These are phyloP conservation scores for Azolla pinnata DNA, from an alignment of 75 land plant species.

Conservation along the genomic window DNA sequence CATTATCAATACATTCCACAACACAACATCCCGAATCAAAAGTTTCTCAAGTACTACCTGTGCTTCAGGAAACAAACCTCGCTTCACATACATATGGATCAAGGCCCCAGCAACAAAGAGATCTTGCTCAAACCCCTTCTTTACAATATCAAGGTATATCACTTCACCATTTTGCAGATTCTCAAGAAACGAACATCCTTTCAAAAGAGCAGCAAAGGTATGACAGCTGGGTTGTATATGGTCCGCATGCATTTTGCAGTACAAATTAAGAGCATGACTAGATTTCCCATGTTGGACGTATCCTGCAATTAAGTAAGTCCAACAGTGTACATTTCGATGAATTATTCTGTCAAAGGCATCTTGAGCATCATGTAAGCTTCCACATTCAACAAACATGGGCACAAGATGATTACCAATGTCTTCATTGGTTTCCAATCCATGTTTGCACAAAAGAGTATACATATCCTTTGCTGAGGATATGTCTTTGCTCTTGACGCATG, in stretches of 20 bases:
- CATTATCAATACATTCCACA: conserved; percentile 60
- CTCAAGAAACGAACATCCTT: conserved; percentile 29
- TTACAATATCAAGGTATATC: conserved; percentile 38
- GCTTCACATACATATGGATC: conserved; percentile 48
- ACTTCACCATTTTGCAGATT: conserved; percentile 32
- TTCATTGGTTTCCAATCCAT: too few species aligned
- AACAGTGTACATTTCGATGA: not conserved
- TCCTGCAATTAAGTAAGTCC: not conserved
- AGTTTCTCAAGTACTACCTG: conserved; percentile 26
- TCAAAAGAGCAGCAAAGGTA: not conserved
- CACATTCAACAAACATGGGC: conserved; percentile 10
- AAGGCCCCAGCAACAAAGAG: conserved; percentile 40
- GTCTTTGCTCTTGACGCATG: too few species aligned
- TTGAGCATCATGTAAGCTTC: not conserved
- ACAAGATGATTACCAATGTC: too few species aligned
- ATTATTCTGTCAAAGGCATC: not conserved
- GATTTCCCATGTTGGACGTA: not conserved
- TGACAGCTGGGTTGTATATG: conserved; percentile 15
- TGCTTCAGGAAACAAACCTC: conserved; percentile 38
- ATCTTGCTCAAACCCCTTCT: conserved; percentile 40
- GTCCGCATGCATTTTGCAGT: conserved; percentile 25
- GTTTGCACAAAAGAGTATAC: too few species aligned
- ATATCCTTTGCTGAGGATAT: too few species aligned
- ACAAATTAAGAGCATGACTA: conserved; percentile 19
- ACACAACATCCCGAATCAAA: conserved; percentile 28